phyloP scores from a whole-genome alignment of 176 grass and related monocot species.

The Zoysia japonica region DNA sequence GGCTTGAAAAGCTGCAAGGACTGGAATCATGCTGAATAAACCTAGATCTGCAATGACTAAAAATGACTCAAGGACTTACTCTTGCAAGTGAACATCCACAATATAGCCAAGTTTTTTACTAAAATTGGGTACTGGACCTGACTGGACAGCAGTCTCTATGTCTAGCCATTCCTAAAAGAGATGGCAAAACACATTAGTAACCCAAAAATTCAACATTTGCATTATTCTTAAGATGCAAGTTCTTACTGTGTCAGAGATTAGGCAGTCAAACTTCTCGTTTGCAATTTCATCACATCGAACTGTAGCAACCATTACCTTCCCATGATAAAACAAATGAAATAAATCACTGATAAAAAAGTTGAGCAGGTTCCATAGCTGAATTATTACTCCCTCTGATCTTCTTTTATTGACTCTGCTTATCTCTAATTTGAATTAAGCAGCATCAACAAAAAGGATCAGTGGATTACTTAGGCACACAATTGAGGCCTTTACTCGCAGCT shows the following conservation, averaged over 20 bases:
- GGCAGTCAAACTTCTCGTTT: conserved; percentile 76
- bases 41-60: background rate
- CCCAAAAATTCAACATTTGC: conserved; percentile 18
- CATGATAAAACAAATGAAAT: conserved; percentile 31
- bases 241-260: conserved; percentile 72
- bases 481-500: background rate
- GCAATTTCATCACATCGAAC: conserved; percentile 99
- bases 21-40: conserved; percentile 13
- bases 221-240: conserved; percentile 27
- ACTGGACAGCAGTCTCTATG: conserved; percentile 68
- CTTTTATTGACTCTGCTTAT: background rate
- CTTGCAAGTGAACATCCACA: conserved; percentile 76
- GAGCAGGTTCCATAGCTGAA: conserved; percentile 16
- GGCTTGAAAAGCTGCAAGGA: conserved; percentile 21
- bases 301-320: conserved; percentile 98
- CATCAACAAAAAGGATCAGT: background rate
- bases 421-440: no score
- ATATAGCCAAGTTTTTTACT: conserved; percentile 76
- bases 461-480: background rate
- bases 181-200: conserved; percentile 10
- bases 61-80: conserved; percentile 57
- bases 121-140: conserved; percentile 69
- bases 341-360: conserved; percentile 24
- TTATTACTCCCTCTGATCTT: background rate
- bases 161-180: conserved; percentile 75